These are phyloP conservation scores for Fusarium denticulatum DNA, from an alignment of 2,329 filamentous ascomycete genomes.

Conservation along the genomic window DNA sequence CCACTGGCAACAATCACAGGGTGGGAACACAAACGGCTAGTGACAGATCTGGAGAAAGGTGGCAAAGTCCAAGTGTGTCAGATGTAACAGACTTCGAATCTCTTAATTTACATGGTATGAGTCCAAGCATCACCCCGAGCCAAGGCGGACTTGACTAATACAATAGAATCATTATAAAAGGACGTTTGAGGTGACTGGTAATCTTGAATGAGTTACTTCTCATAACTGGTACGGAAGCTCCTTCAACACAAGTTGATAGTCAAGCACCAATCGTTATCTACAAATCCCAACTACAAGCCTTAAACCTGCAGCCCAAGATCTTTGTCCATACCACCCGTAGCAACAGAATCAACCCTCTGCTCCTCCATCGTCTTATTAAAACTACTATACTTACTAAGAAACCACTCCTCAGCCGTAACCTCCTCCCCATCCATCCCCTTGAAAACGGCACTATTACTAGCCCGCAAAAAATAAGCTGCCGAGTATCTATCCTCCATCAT, in stretches of 20 bases:
- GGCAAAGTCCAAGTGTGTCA: neutral
- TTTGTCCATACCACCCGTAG: neutral
- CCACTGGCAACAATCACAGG: fast-evolving
- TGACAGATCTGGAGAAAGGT: neutral
- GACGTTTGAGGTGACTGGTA: fast-evolving
- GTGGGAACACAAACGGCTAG: too few species aligned
- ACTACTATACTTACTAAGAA: neutral
- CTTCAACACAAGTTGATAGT: too few species aligned
- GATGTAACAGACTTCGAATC: too few species aligned
- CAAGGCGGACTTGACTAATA: fast-evolving
- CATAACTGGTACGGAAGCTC: neutral
- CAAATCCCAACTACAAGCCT: neutral
- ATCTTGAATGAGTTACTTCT: fast-evolving
- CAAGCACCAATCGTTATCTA: fast-evolving
- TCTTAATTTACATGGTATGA: neutral
- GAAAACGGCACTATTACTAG: neutral
- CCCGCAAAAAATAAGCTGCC: neutral
- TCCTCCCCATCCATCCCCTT: neutral
- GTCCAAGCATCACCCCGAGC: fast-evolving
- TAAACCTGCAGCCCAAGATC: neutral
- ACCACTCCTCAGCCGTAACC: neutral
- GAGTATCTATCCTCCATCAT: neutral
- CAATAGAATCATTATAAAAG: fast-evolving
- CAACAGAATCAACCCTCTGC: neutral
- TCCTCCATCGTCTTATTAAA: neutral